phyloP scores from a whole-genome alignment of 306 rosid genomes.

The Casuarina glauca region DNA sequence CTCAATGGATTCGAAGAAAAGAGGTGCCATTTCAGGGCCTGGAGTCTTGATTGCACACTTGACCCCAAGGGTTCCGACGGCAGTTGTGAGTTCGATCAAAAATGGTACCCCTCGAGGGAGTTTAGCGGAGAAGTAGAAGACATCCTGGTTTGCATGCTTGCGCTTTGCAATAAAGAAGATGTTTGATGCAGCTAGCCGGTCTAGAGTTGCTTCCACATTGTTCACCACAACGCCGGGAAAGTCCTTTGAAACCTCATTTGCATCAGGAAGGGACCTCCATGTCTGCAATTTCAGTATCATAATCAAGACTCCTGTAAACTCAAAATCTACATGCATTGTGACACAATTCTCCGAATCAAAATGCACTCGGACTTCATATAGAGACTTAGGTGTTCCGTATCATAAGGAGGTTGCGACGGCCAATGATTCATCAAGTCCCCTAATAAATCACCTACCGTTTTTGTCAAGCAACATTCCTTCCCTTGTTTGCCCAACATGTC shows the following conservation, averaged over 20 bases:
- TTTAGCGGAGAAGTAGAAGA: slow-evolving; percentile 90
- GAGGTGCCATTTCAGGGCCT: slow-evolving; percentile 70
- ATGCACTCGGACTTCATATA: neutral
- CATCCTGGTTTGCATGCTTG: slow-evolving; percentile 90
- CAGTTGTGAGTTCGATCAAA: slow-evolving; percentile 76
- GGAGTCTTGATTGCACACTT: slow-evolving; percentile 96
- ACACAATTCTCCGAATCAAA: neutral
- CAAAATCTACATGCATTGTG: neutral
- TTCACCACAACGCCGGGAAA: slow-evolving; percentile 60
- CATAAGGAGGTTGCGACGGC: neutral
- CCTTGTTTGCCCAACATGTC: too few relatives aligned
- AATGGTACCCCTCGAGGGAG: slow-evolving; percentile 79
- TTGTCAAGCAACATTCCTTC: neutral
- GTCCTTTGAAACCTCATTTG: slow-evolving; percentile 87
- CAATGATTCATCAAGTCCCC: neutral
- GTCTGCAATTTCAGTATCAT: slow-evolving; percentile 55
- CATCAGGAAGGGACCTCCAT: slow-evolving; percentile 97
- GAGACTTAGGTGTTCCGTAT: too few relatives aligned
- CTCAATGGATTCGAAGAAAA: slow-evolving; percentile 85
- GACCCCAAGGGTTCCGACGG: slow-evolving; percentile 69
- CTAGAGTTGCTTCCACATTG: slow-evolving; percentile 61
- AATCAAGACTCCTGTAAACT: neutral
- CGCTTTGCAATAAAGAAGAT: slow-evolving; percentile 94
- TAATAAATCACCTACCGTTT: neutral
- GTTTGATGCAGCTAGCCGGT: slow-evolving; percentile 67